Conservation (phyloP, 306 rosid genomes). For the Quercus ilex region DNA sequence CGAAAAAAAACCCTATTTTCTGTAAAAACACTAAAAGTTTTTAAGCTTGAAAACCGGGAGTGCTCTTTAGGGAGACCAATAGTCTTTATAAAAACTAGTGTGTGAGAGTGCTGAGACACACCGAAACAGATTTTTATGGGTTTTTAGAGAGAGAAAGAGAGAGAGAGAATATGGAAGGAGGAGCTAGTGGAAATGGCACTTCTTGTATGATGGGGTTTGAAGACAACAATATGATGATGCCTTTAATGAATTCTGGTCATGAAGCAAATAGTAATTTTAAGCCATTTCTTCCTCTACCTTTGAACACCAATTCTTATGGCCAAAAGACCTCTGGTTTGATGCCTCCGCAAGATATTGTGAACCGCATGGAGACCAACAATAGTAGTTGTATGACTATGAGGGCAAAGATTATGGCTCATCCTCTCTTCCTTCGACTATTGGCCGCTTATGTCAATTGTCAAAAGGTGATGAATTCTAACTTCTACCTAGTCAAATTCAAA, state of each 20-base stretch:
- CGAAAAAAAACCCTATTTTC: constrained; percentile 27
- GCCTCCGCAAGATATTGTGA: constrained; percentile 14
- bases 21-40: constrained; percentile 15
- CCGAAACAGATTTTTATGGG: constrained; percentile 5
- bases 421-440: constrained; percentile 39
- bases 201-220: constrained; percentile 47
- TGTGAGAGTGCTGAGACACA: background rate
- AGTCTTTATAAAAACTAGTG: background rate
- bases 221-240: constrained; percentile 38
- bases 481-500: background rate
- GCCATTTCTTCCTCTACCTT: constrained; percentile 40
- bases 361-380: constrained; percentile 12
- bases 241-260: background rate
- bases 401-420: constrained; percentile 41
- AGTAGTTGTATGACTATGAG: constrained; percentile 6
- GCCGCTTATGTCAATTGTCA: constrained; percentile 23
- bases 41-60: constrained; percentile 50
- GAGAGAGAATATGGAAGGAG: constrained; percentile 12
- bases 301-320: constrained; percentile 3
- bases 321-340: constrained; percentile 22
- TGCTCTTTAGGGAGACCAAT: constrained; percentile 28
- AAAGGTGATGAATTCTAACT: constrained; percentile 29
- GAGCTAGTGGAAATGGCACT: background rate
- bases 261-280: constrained; percentile 5
- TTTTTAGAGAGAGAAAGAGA: constrained; percentile 11